Evolutionary conservation across 2,329 filamentous ascomycete species (phyloP).

Genomic region (Phialemonium atrogriseum): DNA sequence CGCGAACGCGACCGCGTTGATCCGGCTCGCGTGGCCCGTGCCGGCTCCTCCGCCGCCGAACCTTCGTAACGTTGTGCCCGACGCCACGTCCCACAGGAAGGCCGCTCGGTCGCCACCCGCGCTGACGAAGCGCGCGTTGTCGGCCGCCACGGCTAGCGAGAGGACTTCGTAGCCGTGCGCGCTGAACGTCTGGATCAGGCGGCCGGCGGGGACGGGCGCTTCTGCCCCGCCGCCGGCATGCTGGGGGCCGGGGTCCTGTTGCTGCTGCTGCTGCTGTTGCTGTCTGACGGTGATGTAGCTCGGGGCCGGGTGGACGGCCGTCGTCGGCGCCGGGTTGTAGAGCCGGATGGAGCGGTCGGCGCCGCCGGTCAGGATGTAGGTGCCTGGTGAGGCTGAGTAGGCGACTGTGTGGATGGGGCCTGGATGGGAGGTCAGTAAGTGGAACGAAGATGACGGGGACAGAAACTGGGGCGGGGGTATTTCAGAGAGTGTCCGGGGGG

Average conservation of each 20-base stretch:
- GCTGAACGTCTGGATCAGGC: constrained; percentile 78
- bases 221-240: constrained; percentile 14
- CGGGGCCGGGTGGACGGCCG: constrained; percentile 8
- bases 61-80: constrained; percentile 66
- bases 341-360: constrained; percentile 79
- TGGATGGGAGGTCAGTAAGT: constrained; percentile 20
- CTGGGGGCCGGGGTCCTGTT: constrained; percentile 24
- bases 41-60: constrained; percentile 50
- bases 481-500: no score
- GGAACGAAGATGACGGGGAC: no score
- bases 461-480: no score
- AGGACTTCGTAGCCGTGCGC: constrained; percentile 92
- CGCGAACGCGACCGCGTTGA: constrained; percentile 74
- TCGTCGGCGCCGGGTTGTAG: no score
- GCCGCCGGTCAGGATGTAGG: constrained; percentile 77
- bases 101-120: constrained; percentile 83
- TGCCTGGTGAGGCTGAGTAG: constrained; percentile 65
- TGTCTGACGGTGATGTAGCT: constrained; percentile 13
- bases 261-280: constrained; percentile 30
- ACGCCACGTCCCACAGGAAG: constrained; percentile 90
- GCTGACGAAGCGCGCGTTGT: constrained; percentile 83
- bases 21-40: constrained; percentile 60
- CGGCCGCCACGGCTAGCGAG: constrained; percentile 61
- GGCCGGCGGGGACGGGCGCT: constrained; percentile 32
- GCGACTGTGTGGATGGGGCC: constrained; percentile 64